These are phyloP conservation scores for Candida boidinii DNA, from an alignment of 805 yeast species.

Conservation along the genomic window DNA sequence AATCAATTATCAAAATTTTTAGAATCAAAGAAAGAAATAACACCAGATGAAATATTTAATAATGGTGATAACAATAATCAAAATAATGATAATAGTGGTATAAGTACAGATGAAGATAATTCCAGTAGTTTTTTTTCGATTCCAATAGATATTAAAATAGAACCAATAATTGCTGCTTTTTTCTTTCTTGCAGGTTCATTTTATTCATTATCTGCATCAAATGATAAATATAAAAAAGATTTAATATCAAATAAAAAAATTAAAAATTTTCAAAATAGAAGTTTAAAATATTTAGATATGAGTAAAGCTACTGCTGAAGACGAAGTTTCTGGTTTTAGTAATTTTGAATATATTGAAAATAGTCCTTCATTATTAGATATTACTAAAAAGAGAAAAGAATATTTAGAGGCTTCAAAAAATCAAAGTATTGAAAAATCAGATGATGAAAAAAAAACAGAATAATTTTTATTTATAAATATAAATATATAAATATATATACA, in stretches of 20 bases:
- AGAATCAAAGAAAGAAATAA: conserved; percentile 3
- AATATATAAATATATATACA: too few species aligned
- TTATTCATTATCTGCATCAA: conserved; percentile 18
- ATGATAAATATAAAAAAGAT: conserved; percentile 8
- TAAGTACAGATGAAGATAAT: too few species aligned
- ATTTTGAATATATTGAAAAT: conserved; percentile 37
- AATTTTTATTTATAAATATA: too few species aligned
- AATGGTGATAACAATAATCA: too few species aligned
- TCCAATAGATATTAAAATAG: conserved; percentile 42
- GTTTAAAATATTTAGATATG: conserved; percentile 39
- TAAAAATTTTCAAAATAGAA: conserved; percentile 15
- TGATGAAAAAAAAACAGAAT: conserved; percentile 1
- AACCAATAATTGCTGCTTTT: conserved; percentile 39
- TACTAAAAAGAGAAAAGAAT: conserved; percentile 33
- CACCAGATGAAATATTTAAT: conserved; percentile 5
- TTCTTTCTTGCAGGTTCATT: conserved; percentile 33
- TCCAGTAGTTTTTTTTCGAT: too few species aligned
- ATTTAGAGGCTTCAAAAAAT: too few species aligned
- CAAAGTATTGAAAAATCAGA: conserved; percentile 29
- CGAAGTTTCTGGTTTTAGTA: conserved; percentile 36
- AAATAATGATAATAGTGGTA: too few species aligned
- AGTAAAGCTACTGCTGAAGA: conserved; percentile 37
- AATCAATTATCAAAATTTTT: conserved; percentile 28
- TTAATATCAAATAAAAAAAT: conserved; percentile 23
- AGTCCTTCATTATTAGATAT: conserved; percentile 47